Conservation (phyloP, 257 asterid genomes). For the Solanum clarkiae region DNA sequence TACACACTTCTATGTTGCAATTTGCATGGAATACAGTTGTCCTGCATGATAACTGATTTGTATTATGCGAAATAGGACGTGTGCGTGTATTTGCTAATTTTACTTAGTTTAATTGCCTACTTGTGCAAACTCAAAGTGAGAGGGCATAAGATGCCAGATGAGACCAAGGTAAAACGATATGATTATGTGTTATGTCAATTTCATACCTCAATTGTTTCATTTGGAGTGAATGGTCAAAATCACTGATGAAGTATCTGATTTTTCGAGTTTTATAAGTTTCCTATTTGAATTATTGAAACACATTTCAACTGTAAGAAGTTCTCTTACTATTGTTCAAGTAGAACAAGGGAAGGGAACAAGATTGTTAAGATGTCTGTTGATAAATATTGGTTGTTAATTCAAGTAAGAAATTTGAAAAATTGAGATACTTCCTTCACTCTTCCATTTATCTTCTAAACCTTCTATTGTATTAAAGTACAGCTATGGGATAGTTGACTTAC, state of each 20-base stretch:
- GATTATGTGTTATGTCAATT: not conserved
- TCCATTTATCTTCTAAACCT: not conserved
- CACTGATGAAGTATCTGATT: not conserved
- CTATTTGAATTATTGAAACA: not conserved
- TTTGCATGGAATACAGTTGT: not conserved
- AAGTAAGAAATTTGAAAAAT: not conserved
- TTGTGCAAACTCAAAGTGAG: too few species aligned
- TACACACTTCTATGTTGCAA: not conserved
- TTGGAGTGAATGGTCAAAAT: not conserved
- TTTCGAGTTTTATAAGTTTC: not conserved
- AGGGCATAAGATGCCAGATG: not conserved
- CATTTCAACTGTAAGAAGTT: not conserved
- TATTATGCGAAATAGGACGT: not conserved
- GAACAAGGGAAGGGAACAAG: not conserved
- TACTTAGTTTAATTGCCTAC: too few species aligned
- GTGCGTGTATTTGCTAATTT: too few species aligned
- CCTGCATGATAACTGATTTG: not conserved
- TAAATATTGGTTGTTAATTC: not conserved
- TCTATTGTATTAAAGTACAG: not conserved
- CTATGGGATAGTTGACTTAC: not conserved
- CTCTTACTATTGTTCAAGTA: not conserved
- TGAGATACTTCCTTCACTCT: not conserved
- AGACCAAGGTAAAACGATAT: not conserved
- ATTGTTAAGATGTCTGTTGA: not conserved
- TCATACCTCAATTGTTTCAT: not conserved